A percentile compares a stretch with the other conserved stretches of the same genome.
These are phyloP conservation scores for Kregervanrija pseudodelftensis DNA, from an alignment of 805 yeast genomes.

Conservation along the genomic window DNA sequence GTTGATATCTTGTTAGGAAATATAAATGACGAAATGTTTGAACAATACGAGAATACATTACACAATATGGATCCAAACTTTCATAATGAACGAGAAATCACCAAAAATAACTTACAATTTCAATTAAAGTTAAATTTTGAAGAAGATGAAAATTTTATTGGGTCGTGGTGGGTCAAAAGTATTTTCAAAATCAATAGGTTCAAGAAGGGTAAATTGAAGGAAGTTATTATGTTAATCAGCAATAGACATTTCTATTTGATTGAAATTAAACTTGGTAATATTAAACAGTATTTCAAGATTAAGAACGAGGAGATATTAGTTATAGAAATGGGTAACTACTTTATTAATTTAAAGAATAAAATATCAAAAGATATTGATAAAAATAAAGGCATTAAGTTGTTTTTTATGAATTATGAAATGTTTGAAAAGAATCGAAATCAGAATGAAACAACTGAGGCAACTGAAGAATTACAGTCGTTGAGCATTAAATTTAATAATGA, in stretches of 20 bases:
- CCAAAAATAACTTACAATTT: constrained; percentile 12
- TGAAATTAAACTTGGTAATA: neutral
- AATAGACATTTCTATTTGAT: constrained; percentile 19
- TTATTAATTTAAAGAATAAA: no score
- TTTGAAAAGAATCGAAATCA: no score
- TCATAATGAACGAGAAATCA: constrained; percentile 11
- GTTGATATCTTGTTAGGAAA: constrained; percentile 36
- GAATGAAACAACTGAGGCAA: neutral
- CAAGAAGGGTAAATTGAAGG: constrained; percentile 8
- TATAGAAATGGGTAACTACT: no score
- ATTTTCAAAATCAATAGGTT: constrained; percentile 9
- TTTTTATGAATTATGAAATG: no score
- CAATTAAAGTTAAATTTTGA: constrained; percentile 11
- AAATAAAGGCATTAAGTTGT: no score
- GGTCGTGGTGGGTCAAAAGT: constrained; percentile 29
- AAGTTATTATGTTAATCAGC: constrained; percentile 22
- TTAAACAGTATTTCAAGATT: no score
- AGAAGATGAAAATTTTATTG: constrained; percentile 11
- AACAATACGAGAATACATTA: constrained; percentile 34
- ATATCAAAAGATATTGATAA: no score
- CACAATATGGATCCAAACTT: constrained; percentile 24
- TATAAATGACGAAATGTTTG: constrained; percentile 27
- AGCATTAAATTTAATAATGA: constrained; percentile 12
- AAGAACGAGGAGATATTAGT: no score
- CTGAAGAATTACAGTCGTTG: constrained; percentile 15